phyloP scores from a whole-genome alignment of 768 basidiomycete genomes.

The Agaricus blazei region DNA sequence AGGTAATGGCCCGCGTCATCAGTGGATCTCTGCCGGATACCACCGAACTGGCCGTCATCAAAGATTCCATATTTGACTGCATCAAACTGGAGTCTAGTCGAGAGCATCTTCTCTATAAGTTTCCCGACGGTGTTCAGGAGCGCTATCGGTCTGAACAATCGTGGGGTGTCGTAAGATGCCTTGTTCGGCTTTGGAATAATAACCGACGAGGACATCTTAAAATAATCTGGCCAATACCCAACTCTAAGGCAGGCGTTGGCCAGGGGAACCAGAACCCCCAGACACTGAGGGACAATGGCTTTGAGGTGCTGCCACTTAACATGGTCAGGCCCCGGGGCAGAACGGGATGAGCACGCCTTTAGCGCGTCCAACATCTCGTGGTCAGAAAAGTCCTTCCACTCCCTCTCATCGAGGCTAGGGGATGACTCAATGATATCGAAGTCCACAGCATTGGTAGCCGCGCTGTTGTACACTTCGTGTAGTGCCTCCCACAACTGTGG shows the following conservation, averaged over 20 bases:
- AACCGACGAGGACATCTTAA: slow-evolving; percentile 14
- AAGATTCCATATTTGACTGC: neutral
- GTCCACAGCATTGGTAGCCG: too few relatives aligned
- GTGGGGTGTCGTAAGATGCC: neutral
- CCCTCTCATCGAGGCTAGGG: too few relatives aligned
- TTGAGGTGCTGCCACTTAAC: too few relatives aligned
- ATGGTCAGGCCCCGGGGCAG: too few relatives aligned
- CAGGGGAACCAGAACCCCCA: neutral
- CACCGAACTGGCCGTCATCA: neutral
- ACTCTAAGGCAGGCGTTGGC: neutral
- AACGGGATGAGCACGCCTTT: too few relatives aligned
- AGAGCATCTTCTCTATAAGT: slow-evolving; percentile 8
- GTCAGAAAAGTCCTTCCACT: too few relatives aligned
- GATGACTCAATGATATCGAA: too few relatives aligned
- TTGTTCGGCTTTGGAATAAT: slow-evolving; percentile 13
- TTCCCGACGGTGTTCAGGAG: slow-evolving; percentile 9
- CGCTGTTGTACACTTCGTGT: too few relatives aligned
- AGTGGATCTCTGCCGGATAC: neutral
- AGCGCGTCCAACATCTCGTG: too few relatives aligned
- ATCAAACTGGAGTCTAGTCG: neutral
- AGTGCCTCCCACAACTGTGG: too few relatives aligned
- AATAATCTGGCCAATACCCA: neutral
- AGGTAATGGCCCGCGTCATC: neutral
- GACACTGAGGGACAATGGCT: neutral
- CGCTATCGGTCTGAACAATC: slow-evolving; percentile 1